Evolutionary conservation across 192 early-diverging fungal genomes (phyloP).

Genomic region (Oehlia diaphana): DNA sequence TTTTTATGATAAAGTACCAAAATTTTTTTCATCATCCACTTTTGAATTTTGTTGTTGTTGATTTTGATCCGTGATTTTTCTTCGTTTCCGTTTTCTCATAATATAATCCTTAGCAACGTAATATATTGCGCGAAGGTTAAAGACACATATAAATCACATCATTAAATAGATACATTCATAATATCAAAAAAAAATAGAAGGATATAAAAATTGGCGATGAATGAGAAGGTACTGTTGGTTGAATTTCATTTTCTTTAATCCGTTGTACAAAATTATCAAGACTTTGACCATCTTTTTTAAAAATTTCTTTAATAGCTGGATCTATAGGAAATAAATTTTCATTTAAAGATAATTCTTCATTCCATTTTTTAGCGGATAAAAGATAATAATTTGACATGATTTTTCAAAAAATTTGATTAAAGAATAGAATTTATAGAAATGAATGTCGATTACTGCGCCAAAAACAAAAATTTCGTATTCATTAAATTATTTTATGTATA

Average conservation of each 20-base stretch:
- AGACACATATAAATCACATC: not conserved
- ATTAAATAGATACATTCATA: not conserved
- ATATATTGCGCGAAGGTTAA: not conserved
- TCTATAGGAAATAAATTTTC: not conserved
- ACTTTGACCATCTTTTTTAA: not conserved
- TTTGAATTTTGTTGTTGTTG: not conserved
- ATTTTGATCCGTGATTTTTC: not conserved
- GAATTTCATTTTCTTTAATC: not conserved
- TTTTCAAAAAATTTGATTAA: not conserved
- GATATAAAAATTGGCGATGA: not conserved
- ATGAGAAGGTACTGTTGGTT: not conserved
- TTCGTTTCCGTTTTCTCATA: not conserved
- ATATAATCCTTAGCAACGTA: not conserved
- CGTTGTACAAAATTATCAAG: not conserved
- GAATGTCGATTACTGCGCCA: not conserved
- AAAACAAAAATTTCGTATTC: not conserved
- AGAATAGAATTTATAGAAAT: not conserved
- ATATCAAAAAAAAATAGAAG: not conserved
- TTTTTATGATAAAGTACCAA: not conserved
- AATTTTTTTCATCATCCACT: not conserved
- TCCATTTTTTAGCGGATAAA: not conserved
- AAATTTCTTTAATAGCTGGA: not conserved
- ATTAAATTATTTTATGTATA: no score
- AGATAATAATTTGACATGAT: not conserved
- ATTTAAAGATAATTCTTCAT: not conserved